Conservation (phyloP, 176 grass and related monocot species). For the Cymbopogon citratus region DNA sequence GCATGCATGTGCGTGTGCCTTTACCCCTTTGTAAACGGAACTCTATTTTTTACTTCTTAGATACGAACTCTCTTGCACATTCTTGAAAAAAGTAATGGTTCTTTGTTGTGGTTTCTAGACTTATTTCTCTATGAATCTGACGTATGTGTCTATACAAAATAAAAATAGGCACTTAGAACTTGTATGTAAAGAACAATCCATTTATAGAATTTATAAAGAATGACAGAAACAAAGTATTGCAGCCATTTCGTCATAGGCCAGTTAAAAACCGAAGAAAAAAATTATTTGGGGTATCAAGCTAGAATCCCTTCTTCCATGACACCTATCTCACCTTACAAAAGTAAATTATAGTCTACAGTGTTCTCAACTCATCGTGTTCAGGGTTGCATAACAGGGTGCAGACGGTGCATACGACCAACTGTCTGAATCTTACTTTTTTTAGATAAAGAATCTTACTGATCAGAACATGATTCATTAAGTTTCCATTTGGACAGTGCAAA, state of each 20-base stretch:
- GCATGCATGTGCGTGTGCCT: neutral
- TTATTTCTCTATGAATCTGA: neutral
- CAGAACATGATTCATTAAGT: too few species aligned
- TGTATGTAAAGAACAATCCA: neutral
- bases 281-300: neutral
- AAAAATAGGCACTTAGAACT: neutral
- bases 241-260: neutral
- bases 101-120: neutral
- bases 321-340: neutral
- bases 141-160: neutral
- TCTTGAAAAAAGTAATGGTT: neutral
- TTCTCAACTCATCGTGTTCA: slow-evolving; percentile 6
- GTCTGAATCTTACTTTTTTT: too few species aligned
- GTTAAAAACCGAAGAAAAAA: neutral
- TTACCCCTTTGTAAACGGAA: neutral
- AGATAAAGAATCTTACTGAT: too few species aligned
- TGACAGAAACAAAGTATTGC: neutral
- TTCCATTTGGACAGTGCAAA: too few species aligned
- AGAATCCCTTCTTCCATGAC: neutral
- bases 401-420: neutral
- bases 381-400: neutral
- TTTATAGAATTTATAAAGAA: neutral
- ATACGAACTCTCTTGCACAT: neutral
- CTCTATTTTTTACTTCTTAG: neutral
- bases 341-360: neutral